Evolutionary conservation across 2,329 filamentous ascomycete species (phyloP).

Genomic region (Byssochlamys sp.): DNA sequence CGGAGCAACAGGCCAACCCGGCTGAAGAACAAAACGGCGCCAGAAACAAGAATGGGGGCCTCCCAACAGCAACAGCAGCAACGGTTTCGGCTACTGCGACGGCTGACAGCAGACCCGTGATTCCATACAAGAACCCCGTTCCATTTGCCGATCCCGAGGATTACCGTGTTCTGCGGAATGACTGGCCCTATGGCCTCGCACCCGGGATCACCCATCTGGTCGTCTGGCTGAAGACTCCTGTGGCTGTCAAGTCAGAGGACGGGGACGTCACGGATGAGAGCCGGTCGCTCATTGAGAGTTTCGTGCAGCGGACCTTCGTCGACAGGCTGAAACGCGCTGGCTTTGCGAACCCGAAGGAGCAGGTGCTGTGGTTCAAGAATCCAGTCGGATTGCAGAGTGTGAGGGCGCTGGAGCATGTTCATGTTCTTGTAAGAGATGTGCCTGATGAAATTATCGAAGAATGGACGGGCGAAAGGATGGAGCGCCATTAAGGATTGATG

Average conservation of each 20-base stretch:
- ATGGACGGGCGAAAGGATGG: slow-evolving; percentile 32
- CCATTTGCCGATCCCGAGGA: slow-evolving; percentile 48
- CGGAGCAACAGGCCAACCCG: slow-evolving; percentile 2
- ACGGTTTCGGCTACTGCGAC: slow-evolving; percentile 8
- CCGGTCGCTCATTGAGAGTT: slow-evolving; percentile 39
- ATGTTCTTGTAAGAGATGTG: slow-evolving; percentile 44
- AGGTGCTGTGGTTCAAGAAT: slow-evolving; percentile 58
- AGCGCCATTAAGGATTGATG: neutral
- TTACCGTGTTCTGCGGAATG: slow-evolving; percentile 50
- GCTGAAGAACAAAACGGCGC: neutral
- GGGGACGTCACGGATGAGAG: slow-evolving; percentile 45
- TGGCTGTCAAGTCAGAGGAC: slow-evolving; percentile 35
- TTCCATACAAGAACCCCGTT: slow-evolving; percentile 35
- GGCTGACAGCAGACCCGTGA: slow-evolving; percentile 23
- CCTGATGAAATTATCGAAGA: slow-evolving; percentile 35
- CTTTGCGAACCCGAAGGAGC: slow-evolving; percentile 26
- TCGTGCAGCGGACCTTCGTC: slow-evolving; percentile 44
- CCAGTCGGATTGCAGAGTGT: slow-evolving; percentile 54
- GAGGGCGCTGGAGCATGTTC: slow-evolving; percentile 48
- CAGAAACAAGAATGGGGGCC: neutral
- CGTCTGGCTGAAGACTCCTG: slow-evolving; percentile 48
- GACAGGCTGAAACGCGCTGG: slow-evolving; percentile 27
- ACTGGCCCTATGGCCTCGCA: slow-evolving; percentile 54
- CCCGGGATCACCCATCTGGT: slow-evolving; percentile 47
- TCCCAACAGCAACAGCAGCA: neutral